These are phyloP conservation scores for Rhodamnia argentea DNA, from an alignment of 345 rosid genomes.

Conservation along the genomic window DNA sequence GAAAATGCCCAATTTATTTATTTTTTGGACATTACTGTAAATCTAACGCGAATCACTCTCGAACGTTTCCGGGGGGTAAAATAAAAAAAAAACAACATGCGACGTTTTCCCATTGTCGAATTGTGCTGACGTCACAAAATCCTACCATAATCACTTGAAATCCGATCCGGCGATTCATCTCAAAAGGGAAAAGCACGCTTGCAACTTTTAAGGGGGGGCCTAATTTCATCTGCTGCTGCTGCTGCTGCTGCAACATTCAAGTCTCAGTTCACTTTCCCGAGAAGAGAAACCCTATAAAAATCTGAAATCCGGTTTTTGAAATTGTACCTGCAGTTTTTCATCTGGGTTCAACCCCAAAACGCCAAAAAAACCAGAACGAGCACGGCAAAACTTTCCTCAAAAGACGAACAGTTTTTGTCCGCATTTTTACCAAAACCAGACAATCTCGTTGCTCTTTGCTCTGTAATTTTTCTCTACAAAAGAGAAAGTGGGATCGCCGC, in stretches of 20 bases:
- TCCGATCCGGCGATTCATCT: background rate
- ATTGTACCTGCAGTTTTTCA: background rate
- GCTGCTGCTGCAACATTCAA: background rate
- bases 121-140: too few species aligned
- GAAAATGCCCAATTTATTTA: too few species aligned
- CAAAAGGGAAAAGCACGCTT: background rate
- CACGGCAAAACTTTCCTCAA: background rate
- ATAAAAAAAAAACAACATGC: too few species aligned
- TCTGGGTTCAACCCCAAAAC: background rate
- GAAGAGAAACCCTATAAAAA: background rate
- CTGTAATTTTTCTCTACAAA: background rate
- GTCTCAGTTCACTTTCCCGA: background rate
- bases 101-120: too few species aligned
- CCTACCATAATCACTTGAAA: too few species aligned
- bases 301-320: background rate
- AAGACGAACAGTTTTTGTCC: background rate
- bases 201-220: background rate
- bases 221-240: background rate
- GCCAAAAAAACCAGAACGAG: background rate
- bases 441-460: background rate
- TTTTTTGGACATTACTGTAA: too few species aligned
- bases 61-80: too few species aligned
- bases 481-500: background rate
- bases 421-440: background rate
- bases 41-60: too few species aligned